phyloP scores from a whole-genome alignment of 2,329 filamentous ascomycete species.

The Hirsutella thompsonii region DNA sequence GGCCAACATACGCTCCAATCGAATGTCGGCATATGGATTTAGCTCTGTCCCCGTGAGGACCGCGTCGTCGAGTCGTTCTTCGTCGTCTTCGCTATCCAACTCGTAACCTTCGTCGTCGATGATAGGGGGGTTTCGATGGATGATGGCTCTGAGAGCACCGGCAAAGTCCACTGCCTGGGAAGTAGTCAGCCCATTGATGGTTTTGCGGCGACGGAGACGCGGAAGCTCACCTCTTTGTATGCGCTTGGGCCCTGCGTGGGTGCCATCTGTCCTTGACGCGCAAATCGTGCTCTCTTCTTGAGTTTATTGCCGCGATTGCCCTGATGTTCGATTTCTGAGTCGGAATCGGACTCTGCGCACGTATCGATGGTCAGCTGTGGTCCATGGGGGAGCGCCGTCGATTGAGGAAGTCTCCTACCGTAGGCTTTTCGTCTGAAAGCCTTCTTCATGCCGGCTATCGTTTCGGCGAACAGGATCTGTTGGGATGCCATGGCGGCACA shows the following conservation, averaged over 20 bases:
- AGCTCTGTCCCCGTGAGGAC: slow-evolving; percentile 51
- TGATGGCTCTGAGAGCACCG: slow-evolving; percentile 59
- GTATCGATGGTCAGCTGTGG: slow-evolving; percentile 9
- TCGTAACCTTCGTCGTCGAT: slow-evolving; percentile 71
- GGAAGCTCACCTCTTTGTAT: slow-evolving; percentile 52
- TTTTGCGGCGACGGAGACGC: slow-evolving; percentile 1
- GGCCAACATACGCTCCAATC: slow-evolving; percentile 51
- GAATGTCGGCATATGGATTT: slow-evolving; percentile 62
- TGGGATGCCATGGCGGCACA: slow-evolving; percentile 30
- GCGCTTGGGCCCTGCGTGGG: slow-evolving; percentile 51
- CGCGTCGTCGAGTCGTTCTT: slow-evolving; percentile 48
- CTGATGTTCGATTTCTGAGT: slow-evolving; percentile 54
- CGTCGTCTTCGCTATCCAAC: slow-evolving; percentile 59
- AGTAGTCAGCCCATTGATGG: slow-evolving; percentile 6
- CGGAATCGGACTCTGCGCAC: slow-evolving; percentile 59
- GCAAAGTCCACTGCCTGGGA: slow-evolving; percentile 57
- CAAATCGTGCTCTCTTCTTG: slow-evolving; percentile 60
- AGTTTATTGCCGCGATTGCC: slow-evolving; percentile 71
- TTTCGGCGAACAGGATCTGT: slow-evolving; percentile 52
- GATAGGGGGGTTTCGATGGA: slow-evolving; percentile 59
- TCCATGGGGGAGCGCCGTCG: slow-evolving; percentile 2
- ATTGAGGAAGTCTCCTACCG: slow-evolving; percentile 25
- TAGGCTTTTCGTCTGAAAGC: slow-evolving; percentile 52
- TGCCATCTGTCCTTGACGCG: slow-evolving; percentile 57
- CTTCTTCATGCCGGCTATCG: slow-evolving; percentile 55